Evolutionary conservation across 495 filamentous ascomycete genomes (phyloP).

Genomic region (Thozetella sp.): DNA sequence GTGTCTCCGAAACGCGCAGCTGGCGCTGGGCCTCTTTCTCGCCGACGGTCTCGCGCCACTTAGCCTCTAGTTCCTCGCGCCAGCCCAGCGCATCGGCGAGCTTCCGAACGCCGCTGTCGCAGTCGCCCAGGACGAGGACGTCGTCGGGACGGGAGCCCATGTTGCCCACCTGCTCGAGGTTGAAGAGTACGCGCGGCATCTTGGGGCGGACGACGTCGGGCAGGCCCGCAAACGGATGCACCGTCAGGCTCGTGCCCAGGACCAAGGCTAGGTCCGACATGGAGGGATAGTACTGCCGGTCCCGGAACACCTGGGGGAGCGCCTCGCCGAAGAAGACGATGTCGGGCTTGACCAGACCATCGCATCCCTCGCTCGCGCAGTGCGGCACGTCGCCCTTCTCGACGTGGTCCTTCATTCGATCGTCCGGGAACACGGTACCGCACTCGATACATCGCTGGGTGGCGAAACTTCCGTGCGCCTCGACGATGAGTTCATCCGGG

Average conservation of each 20-base stretch:
- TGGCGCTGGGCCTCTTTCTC: slow-evolving; percentile 42
- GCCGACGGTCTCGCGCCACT: slow-evolving; percentile 41
- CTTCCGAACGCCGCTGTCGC: slow-evolving; percentile 81
- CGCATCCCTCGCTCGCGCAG: slow-evolving; percentile 62
- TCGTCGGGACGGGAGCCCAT: slow-evolving; percentile 61
- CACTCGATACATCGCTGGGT: slow-evolving; percentile 90
- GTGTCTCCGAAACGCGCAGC: slow-evolving; percentile 22
- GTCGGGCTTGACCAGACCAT: slow-evolving; percentile 90
- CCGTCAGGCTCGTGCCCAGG: slow-evolving; percentile 87
- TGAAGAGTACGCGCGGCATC: slow-evolving; percentile 81
- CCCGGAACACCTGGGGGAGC: slow-evolving; percentile 71
- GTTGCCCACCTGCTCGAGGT: slow-evolving; percentile 81
- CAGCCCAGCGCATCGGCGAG: slow-evolving; percentile 84
- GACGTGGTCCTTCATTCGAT: slow-evolving; percentile 71
- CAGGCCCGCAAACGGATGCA: slow-evolving; percentile 87
- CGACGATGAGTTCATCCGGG: slow-evolving; percentile 77
- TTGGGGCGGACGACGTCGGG: slow-evolving; percentile 62
- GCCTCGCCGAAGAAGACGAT: slow-evolving; percentile 92
- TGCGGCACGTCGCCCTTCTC: slow-evolving; percentile 63
- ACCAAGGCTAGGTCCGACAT: slow-evolving; percentile 82
- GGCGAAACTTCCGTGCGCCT: slow-evolving; percentile 96
- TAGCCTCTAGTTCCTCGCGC: slow-evolving; percentile 76
- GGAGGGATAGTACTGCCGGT: slow-evolving; percentile 52
- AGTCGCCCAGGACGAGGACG: slow-evolving; percentile 44
- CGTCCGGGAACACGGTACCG: slow-evolving; percentile 66